These are phyloP conservation scores for Golubevia sp. DNA, from an alignment of 1,284 basidiomycete species.

Conservation along the genomic window DNA sequence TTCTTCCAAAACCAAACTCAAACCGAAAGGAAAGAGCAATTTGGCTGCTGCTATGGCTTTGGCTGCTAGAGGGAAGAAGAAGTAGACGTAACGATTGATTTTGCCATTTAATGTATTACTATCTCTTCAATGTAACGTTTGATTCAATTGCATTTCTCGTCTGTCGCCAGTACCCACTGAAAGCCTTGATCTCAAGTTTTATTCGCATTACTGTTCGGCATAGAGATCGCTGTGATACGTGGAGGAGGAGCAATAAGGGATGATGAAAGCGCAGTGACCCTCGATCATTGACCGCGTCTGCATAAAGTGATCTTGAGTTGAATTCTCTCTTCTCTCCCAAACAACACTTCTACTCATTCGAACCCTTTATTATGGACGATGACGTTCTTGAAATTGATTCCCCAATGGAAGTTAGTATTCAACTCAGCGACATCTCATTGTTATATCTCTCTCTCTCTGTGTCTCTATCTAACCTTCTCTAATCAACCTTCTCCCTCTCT, in stretches of 20 bases:
- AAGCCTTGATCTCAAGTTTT: no score
- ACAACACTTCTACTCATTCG: neutral
- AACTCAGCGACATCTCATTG: no score
- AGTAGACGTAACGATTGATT: neutral
- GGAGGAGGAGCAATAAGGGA: no score
- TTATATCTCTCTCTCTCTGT: no score
- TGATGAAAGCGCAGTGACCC: no score
- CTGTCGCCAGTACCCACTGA: no score
- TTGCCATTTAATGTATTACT: neutral
- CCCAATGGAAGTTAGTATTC: slow-evolving; percentile 25
- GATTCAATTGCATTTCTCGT: no score
- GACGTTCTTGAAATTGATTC: slow-evolving; percentile 37
- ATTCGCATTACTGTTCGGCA: no score
- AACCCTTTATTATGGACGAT: slow-evolving; percentile 23
- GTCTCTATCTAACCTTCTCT: no score
- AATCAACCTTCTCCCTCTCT: no score
- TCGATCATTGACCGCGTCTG: neutral
- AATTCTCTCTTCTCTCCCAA: neutral
- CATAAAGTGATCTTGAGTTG: neutral
- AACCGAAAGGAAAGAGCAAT: neutral
- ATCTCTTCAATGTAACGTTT: neutral
- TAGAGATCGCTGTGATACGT: no score
- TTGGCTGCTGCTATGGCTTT: neutral
- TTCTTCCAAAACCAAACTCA: neutral
- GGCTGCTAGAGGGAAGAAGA: neutral